A percentile compares a stretch with the other conserved stretches of the same genome.
Conservation (phyloP, 225 moss, liverwort and hornwort species). For the Bryoerythrophyllum caledonicum region DNA sequence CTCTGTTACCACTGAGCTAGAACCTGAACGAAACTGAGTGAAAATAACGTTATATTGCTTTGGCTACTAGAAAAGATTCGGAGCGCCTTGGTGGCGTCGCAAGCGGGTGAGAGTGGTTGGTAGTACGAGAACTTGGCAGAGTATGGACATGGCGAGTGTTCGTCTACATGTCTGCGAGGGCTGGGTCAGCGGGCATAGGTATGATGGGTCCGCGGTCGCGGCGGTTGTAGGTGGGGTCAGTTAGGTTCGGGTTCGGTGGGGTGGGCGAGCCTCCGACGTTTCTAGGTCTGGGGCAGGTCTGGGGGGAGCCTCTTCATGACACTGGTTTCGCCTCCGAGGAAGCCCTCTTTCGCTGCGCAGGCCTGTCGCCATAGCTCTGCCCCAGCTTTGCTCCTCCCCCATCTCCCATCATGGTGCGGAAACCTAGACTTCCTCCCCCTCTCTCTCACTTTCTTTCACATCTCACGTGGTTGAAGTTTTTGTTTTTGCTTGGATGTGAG, state of each 20-base stretch:
- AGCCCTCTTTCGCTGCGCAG: conserved; percentile 38
- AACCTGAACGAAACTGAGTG: neutral
- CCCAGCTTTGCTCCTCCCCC: conserved; percentile 13
- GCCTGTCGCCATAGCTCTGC: conserved; percentile 5
- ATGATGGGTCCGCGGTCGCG: no score
- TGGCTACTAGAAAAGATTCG: neutral
- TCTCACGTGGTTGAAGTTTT: neutral
- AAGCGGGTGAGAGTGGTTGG: neutral
- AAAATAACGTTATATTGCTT: neutral
- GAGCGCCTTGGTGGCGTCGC: neutral
- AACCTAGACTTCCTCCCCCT: neutral
- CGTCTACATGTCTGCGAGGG: neutral
- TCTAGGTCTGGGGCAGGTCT: conserved; percentile 31
- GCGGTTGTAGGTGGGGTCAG: no score
- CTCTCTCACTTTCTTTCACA: neutral
- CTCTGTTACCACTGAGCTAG: neutral
- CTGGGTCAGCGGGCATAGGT: neutral
- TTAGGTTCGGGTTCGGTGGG: neutral
- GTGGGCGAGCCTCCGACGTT: fast-evolving
- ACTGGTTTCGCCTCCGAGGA: neutral
- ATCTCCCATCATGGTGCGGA: conserved; percentile 27
- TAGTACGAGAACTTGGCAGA: neutral
- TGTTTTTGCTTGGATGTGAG: neutral
- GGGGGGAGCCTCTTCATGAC: conserved; percentile 18
- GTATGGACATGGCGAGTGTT: neutral